Base-by-base conservation (phyloP, 768 basidiomycete genomes). In the Lentinula sp. region DNA sequence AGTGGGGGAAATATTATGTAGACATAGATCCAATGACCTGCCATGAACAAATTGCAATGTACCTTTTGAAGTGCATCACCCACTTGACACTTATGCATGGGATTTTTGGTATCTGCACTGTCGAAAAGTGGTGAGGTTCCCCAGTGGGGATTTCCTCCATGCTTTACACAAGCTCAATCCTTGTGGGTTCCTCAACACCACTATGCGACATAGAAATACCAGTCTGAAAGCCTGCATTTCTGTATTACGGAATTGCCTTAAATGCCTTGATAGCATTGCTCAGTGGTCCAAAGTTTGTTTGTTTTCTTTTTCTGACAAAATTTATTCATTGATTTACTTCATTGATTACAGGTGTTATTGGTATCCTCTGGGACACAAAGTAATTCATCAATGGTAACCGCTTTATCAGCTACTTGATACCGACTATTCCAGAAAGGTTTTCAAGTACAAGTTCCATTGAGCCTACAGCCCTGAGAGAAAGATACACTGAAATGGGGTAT, bases 1-100 rank as follows among this genome's bases (percentile, higher is more conserved):
- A 74, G 9, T 74, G 71, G 48, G 63, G 65, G 3, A 66, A 64
- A 6, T 67, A 71, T 16, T 73, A 66, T 18, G 68, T 75, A 41
- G 67, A 76, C 48, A 65, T 59, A 15, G 48, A 48, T 4, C 23
- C 0, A 13, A 43, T 46, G 46, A 43, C 42, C 7, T 28, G 45
- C 28, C 10, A 57, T 15, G 57, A 57, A n/a, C 57, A 15, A 33
- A 23, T 57, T 33, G 57, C 45, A 6, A 8, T 46, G 16, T 48
- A 57, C 37, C 42, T 57, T 7, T 9, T 48, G 3, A 57, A 48
- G 16, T 42, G 45, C 13, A 10, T 57, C 12, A 28, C 39, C n/a
- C 35, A 9, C n/a, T 28, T 8, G 28, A 33, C 12, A 0, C 4
- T 8, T 50, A 50, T 15, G 48, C 48, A 28, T 45, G 43, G 57